Base-by-base conservation (phyloP, 352 stramenopile species). In the Phytopythium vexans region DNA sequence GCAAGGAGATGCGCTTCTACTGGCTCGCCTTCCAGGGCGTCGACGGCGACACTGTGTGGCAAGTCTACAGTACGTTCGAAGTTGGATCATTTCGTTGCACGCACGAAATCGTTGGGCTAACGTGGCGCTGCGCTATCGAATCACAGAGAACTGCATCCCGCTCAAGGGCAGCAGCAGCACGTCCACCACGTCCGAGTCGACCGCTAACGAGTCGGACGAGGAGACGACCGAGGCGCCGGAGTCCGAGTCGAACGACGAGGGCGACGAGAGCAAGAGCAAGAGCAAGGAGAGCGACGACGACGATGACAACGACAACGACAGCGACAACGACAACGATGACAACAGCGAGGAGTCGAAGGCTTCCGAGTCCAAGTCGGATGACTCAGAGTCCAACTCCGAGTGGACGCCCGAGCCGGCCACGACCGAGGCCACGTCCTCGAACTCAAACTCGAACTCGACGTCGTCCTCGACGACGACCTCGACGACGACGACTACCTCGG, bases 1-100 rank as follows among this genome's bases (percentile, higher is more conserved):
- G 67, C 61, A 72, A 59, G 44, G 45, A 63, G 52, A 70, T 75
- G 64, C 63, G 59, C 37, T 75, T 75, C 58, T 75, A 73, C 63
- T 72, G 64, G 63, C 62, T 75, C 43, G 67, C 67, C 3, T 70
- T 75, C 49, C 67, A 75, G 49, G 65, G 61, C 42, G 15, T 73
- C 12, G 47, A 70, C 50, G 55, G 46, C n/a, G 60, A 75, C 35
- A 71, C 67, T 36, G 60, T 72, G 48, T 75, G 67, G 67, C 67
- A 75, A 39, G 69, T 68, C 10, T 75, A 75, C 60, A 75, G 66
- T 75, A 59, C 53, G 66, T 72, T 27, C 21, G 21, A 1, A 27
- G 21, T 27, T 27, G 21, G 21, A 27, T 27, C 21, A 27, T 27
- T 27, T 27, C 21, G 21, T 27, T 27, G 21, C 21, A 27, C 21